Evolutionary conservation across 2,329 filamentous ascomycete genomes (phyloP).

Genomic region (Chaetomium globosum): DNA sequence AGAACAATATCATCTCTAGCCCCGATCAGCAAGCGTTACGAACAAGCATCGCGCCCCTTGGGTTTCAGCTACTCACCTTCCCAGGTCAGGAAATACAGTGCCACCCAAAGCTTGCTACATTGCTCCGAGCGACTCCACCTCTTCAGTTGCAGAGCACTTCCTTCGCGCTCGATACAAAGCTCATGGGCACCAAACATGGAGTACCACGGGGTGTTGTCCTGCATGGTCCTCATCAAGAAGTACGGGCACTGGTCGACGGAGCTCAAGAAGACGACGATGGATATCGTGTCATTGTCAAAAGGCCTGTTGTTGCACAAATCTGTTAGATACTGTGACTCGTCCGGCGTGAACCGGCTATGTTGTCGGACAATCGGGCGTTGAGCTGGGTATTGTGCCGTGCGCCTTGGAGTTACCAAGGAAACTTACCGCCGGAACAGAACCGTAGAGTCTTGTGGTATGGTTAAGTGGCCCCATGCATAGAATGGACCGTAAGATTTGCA

Average conservation of each 20-base stretch:
- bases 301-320: conserved; percentile 46
- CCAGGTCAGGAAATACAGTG: conserved; percentile 61
- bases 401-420: not conserved
- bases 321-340: conserved; percentile 9
- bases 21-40: conserved; percentile 22
- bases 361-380: not conserved
- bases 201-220: conserved; percentile 47
- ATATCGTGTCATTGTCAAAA: conserved; percentile 59
- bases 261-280: conserved; percentile 56
- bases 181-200: conserved; percentile 58
- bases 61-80: conserved; percentile 51
- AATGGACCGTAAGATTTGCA: conserved; percentile 53
- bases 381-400: not conserved
- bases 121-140: conserved; percentile 53
- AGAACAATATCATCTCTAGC: conserved; percentile 61
- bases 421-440: conserved; percentile 59
- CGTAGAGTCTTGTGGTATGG: conserved; percentile 52
- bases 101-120: conserved; percentile 56
- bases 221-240: conserved; percentile 51
- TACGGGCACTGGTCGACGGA: conserved; percentile 49
- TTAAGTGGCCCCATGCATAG: conserved; percentile 48
- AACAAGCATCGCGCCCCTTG: too few relatives aligned
- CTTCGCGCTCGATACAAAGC: conserved; percentile 55
- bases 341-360: not conserved
- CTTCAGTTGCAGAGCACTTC: conserved; percentile 53